These are phyloP conservation scores for Alloteropsis semialata DNA, from an alignment of 176 grass and related monocot species.

Conservation along the genomic window DNA sequence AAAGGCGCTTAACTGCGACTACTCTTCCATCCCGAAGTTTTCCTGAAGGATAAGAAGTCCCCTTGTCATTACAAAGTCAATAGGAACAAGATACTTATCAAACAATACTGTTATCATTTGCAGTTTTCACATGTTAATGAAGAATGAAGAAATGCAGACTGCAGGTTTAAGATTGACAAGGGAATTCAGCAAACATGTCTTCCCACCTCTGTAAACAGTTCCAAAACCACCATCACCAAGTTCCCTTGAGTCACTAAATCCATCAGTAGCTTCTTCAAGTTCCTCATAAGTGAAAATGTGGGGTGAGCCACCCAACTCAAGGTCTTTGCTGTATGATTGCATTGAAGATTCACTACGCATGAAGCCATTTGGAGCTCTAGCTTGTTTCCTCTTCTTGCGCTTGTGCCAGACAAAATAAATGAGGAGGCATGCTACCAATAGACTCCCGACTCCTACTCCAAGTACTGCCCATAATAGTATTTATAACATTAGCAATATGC, in stretches of 20 bases:
- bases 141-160: not conserved
- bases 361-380: not conserved
- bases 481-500: not conserved
- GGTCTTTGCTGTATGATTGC: slow-evolving; percentile 41
- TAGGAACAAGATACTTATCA: not conserved
- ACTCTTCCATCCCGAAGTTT: slow-evolving; percentile 66
- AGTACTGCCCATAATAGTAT: slow-evolving; percentile 18
- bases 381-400: slow-evolving; percentile 37
- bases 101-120: not conserved
- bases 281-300: slow-evolving; percentile 82
- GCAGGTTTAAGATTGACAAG: not conserved
- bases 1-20: slow-evolving; percentile 86
- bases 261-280: slow-evolving; percentile 69
- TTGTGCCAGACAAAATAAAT: slow-evolving; percentile 22
- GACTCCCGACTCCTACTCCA: not conserved
- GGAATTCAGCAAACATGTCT: not conserved
- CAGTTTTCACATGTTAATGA: not conserved
- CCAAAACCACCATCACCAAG: slow-evolving; percentile 92
- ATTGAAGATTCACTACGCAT: slow-evolving; percentile 32
- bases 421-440: not conserved
- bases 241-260: slow-evolving; percentile 65
- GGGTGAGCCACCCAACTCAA: slow-evolving; percentile 39
- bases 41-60: slow-evolving; percentile 33
- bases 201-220: slow-evolving; percentile 75
- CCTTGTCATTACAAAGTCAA: not conserved